phyloP scores from a whole-genome alignment of 768 basidiomycete genomes.

The Lactifluus hygrophoroides region DNA sequence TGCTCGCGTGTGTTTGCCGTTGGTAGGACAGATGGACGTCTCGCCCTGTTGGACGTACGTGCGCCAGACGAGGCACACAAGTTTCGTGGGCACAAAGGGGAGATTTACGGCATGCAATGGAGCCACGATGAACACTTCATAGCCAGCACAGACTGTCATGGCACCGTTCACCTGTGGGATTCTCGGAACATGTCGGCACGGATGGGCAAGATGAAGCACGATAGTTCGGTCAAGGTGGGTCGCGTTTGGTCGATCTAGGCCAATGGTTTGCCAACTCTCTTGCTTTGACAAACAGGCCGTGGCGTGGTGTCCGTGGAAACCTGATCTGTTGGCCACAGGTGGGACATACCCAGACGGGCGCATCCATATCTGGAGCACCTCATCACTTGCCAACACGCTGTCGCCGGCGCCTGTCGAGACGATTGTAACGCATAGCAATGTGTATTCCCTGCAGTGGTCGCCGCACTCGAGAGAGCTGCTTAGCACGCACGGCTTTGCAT shows the following conservation, averaged over 20 bases:
- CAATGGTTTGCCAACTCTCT: neutral
- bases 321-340: slow-evolving; percentile 56
- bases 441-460: slow-evolving; percentile 54
- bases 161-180: slow-evolving; percentile 39
- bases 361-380: slow-evolving; percentile 46
- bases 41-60: slow-evolving; percentile 33
- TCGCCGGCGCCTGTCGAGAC: slow-evolving; percentile 41
- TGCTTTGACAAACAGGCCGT: slow-evolving; percentile 39
- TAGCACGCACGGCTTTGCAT: slow-evolving; percentile 51
- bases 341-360: slow-evolving; percentile 55
- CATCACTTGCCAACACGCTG: slow-evolving; percentile 35
- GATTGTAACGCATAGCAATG: slow-evolving; percentile 37
- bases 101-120: slow-evolving; percentile 36
- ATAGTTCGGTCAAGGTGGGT: slow-evolving; percentile 37
- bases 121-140: slow-evolving; percentile 33
- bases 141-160: slow-evolving; percentile 35
- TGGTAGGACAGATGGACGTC: slow-evolving; percentile 32
- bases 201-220: slow-evolving; percentile 35
- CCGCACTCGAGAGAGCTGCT: slow-evolving; percentile 51
- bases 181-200: slow-evolving; percentile 29
- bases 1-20: slow-evolving; percentile 30
- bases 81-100: slow-evolving; percentile 28
- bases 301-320: slow-evolving; percentile 71
- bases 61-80: slow-evolving; percentile 24
- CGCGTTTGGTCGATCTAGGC: neutral